phyloP scores from a whole-genome alignment of 345 rosid genomes.

The Populus deltoides region DNA sequence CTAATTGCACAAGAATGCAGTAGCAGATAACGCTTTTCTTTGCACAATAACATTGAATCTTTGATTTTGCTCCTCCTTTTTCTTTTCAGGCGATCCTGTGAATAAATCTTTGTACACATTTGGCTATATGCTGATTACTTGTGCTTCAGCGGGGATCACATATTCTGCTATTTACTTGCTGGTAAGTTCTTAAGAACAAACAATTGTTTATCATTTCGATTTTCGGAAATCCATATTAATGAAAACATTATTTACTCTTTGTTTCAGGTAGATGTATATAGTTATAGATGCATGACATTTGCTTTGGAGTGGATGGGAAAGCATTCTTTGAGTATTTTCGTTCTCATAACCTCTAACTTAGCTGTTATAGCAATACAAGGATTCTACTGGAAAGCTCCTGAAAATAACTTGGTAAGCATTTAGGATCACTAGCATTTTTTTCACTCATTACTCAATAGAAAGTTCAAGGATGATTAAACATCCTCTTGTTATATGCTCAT shows the following conservation, averaged over 20 bases:
- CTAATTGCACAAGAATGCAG: too few species aligned
- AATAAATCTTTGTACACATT: conserved; percentile 43
- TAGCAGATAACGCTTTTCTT: background rate
- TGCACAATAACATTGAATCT: background rate
- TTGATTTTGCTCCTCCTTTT: background rate
- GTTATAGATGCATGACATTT: conserved; percentile 24
- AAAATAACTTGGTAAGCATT: conserved; percentile 37
- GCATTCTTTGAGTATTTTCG: conserved; percentile 42
- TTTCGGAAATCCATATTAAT: background rate
- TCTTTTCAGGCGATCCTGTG: conserved; percentile 36
- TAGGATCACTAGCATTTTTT: background rate
- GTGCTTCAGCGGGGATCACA: conserved; percentile 41
- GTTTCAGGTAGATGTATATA: conserved; percentile 39
- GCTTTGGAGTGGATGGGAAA: conserved; percentile 47
- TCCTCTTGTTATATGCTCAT: background rate
- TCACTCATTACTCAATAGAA: background rate
- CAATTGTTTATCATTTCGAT: background rate
- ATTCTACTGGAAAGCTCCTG: conserved; percentile 35
- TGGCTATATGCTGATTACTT: conserved; percentile 43
- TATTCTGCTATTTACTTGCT: conserved; percentile 36
- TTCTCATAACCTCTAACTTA: conserved; percentile 37
- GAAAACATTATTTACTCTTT: background rate
- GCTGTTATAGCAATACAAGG: conserved; percentile 38
- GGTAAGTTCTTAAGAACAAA: conserved; percentile 22
- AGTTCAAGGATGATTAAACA: background rate